Evolutionary conservation across 306 rosid genomes (phyloP).

Genomic region (Casuarina equisetifolia): DNA sequence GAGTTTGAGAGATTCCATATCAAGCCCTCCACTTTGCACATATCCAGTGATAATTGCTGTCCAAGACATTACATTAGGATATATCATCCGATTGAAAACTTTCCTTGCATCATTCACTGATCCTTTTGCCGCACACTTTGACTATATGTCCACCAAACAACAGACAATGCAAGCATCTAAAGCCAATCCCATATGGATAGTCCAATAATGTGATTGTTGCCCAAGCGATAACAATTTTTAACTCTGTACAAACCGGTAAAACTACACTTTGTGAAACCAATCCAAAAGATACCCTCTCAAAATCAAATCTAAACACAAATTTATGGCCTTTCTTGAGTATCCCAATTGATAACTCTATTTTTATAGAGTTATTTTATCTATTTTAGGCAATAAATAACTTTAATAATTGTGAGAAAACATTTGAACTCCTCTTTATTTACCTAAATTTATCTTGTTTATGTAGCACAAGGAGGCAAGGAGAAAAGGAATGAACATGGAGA

Average conservation of each 20-base stretch:
- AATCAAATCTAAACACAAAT: conserved; percentile 42
- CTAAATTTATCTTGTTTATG: too few species aligned
- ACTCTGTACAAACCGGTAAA: conserved; percentile 42
- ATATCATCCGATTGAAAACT: conserved; percentile 41
- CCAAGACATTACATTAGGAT: conserved; percentile 62
- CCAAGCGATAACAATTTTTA: conserved; percentile 39
- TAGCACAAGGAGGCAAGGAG: too few species aligned
- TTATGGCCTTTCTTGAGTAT: conserved; percentile 33
- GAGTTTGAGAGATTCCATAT: conserved; percentile 43
- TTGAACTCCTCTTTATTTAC: too few species aligned
- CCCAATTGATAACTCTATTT: too few species aligned
- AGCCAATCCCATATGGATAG: conserved; percentile 41
- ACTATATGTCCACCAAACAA: conserved; percentile 59
- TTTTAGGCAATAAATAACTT: too few species aligned
- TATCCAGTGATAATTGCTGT: conserved; percentile 53
- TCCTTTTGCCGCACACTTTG: conserved; percentile 45
- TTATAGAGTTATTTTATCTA: too few species aligned
- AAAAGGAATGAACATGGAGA: too few species aligned
- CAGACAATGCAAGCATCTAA: conserved; percentile 52
- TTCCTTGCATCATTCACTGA: conserved; percentile 37
- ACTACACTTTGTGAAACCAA: conserved; percentile 45
- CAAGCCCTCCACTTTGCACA: conserved; percentile 38
- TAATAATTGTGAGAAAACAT: too few species aligned
- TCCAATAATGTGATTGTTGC: conserved; percentile 58
- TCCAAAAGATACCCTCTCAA: conserved; percentile 39